Evolutionary conservation across 1,284 basidiomycete species (phyloP).

Genomic region (Heliocybe sulcata): DNA sequence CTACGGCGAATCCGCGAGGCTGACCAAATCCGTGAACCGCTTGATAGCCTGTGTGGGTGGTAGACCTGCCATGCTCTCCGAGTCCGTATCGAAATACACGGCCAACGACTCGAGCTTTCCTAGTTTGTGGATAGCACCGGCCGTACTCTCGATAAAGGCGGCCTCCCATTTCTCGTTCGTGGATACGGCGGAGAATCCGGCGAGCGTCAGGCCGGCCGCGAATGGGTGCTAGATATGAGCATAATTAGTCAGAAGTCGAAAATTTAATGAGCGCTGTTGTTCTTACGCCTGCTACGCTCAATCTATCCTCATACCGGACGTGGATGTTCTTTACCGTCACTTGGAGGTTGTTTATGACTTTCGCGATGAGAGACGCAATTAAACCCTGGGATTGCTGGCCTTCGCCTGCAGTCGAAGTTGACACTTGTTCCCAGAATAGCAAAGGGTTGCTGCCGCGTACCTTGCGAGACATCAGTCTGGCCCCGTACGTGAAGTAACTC

Average conservation of each 20-base stretch:
- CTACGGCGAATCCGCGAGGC: constrained; percentile 9
- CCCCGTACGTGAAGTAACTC: constrained; percentile 78
- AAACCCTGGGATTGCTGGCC: constrained; percentile 77
- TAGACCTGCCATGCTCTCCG: constrained; percentile 72
- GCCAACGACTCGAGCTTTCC: constrained; percentile 86
- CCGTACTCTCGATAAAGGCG: constrained; percentile 91
- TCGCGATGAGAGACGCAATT: constrained; percentile 79
- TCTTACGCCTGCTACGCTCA: constrained; percentile 86
- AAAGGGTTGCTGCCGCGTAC: constrained; percentile 21
- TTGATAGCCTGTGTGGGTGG: constrained; percentile 64
- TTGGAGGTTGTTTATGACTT: constrained; percentile 96
- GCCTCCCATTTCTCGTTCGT: constrained; percentile 90
- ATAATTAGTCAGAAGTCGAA: constrained; percentile 2
- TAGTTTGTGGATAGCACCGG: constrained; percentile 90
- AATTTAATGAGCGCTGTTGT: too few relatives aligned
- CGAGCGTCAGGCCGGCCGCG: constrained; percentile 88
- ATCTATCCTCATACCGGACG: constrained; percentile 92
- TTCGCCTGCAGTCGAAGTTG: constrained; percentile 34
- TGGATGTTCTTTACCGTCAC: constrained; percentile 95
- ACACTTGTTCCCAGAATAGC: neutral
- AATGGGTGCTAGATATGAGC: constrained; percentile 74
- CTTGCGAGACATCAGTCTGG: constrained; percentile 46
- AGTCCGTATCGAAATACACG: constrained; percentile 95
- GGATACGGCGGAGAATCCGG: constrained; percentile 90
- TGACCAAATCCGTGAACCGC: constrained; percentile 74